Base-by-base conservation (phyloP, 768 basidiomycete species). In the Amanita brunnescens region DNA sequence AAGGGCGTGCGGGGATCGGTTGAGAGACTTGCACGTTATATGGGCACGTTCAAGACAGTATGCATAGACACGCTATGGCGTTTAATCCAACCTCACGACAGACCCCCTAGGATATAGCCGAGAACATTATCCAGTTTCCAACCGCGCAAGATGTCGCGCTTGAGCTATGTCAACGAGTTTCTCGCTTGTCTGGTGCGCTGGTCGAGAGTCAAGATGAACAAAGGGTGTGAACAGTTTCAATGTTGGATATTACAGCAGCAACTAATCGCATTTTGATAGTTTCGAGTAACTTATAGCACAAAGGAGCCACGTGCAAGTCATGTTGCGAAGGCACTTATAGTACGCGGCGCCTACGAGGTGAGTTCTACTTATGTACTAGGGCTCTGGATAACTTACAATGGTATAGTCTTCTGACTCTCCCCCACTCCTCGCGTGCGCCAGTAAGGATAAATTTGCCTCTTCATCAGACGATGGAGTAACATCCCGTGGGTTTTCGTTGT, bases 141-240 rank as follows among this genome's bases (percentile, higher is more conserved):
- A 65, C 72, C 3, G 61, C 66, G 23, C 59, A 58, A 39, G 63
- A 67, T n/a, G 58, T 87, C 35, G 66, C 63, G 0, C 58, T 66
- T 8, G 75, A 77, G 49, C 55, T 79, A n/a, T 57, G 83, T 18
- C 78, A 80, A 54, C 73, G 72, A 23, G 78, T 90, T 53, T 90
- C 88, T n/a, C 80, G 83, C 47, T 51, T 78, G 16, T 73, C 84
- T 6, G 80, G 79, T 39, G 86, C 82, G 3, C 81, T 82, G 55
- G 63, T 81, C 4, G 81, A 86, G 60, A 74, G 72, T 52, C 58
- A 71, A 23, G 74, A 51, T 9, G 44, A 44, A 8, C 16, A 34
- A 4, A 35, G 21, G 50, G 50, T 51, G 23, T 10, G 42, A 43
- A 29, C 18, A 14, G 2, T 21, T 18, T 18, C 14, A 5, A 44